These are phyloP conservation scores for Didymella arachidicola DNA, from an alignment of 2,329 filamentous ascomycete species.

Conservation along the genomic window DNA sequence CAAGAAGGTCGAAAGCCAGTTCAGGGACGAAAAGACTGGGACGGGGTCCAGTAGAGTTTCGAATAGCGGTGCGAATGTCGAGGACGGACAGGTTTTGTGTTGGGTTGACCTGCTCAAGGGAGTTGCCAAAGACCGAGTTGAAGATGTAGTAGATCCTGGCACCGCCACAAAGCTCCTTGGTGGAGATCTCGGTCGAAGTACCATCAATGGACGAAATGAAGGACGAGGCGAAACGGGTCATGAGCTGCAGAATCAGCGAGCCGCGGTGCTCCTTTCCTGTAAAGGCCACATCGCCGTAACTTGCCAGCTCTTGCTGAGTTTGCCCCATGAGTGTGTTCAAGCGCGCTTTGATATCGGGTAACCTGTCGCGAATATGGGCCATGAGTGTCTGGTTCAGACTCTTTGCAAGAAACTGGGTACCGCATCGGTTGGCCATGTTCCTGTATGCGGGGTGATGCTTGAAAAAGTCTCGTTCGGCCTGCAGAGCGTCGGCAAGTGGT, in stretches of 20 bases:
- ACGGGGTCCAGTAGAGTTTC: slow-evolving; percentile 94
- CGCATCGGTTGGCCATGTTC: slow-evolving; percentile 92
- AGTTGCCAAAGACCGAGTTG: slow-evolving; percentile 98
- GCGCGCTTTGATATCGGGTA: slow-evolving; percentile 97
- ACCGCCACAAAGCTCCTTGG: slow-evolving; percentile 94
- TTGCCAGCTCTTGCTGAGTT: slow-evolving; percentile 96
- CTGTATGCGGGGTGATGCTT: slow-evolving; percentile 95
- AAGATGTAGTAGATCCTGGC: slow-evolving; percentile 99
- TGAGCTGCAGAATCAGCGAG: slow-evolving; percentile 92
- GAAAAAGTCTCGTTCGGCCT: slow-evolving; percentile 93
- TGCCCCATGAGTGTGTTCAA: slow-evolving; percentile 99
- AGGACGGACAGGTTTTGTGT: slow-evolving; percentile 93
- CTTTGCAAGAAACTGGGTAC: slow-evolving; percentile 92
- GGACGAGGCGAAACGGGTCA: slow-evolving; percentile 97
- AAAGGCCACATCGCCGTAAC: slow-evolving; percentile 97
- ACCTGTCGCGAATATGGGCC: slow-evolving; percentile 91
- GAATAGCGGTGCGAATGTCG: slow-evolving; percentile 95
- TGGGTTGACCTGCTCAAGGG: slow-evolving; percentile 93
- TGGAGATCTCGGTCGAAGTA: slow-evolving; percentile 98
- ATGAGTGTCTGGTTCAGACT: slow-evolving; percentile 95
- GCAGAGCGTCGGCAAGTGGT: slow-evolving; percentile 88
- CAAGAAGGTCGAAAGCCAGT: slow-evolving; percentile 94
- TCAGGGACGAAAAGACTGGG: slow-evolving; percentile 97
- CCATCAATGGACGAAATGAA: slow-evolving; percentile 99
- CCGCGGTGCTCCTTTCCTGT: slow-evolving; percentile 96